phyloP scores from a whole-genome alignment of 257 asterid species.

The Solanum ossicruentum region DNA sequence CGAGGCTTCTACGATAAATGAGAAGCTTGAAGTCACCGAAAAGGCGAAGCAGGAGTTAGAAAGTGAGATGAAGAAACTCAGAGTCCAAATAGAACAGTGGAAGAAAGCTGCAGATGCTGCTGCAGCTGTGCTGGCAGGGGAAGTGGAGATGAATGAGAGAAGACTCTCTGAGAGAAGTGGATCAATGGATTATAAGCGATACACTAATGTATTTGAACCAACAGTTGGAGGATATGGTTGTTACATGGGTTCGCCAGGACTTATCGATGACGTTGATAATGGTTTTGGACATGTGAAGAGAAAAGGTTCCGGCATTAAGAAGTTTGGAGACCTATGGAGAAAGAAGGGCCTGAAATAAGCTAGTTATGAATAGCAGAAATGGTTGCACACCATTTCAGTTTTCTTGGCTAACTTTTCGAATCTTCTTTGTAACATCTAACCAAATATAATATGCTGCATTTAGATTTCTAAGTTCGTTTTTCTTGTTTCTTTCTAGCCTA shows the following conservation, averaged over 20 bases:
- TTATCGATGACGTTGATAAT: conserved; percentile 33
- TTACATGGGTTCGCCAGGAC: conserved; percentile 48
- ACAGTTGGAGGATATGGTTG: conserved; percentile 22
- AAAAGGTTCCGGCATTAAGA: conserved; percentile 51
- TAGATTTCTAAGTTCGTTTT: neutral
- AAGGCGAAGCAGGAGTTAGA: conserved; percentile 49
- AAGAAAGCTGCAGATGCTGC: conserved; percentile 97
- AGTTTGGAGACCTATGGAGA: conserved; percentile 85
- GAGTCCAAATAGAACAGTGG: conserved; percentile 87
- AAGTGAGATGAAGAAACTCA: conserved; percentile 69
- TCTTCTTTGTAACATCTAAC: neutral
- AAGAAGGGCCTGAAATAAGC: conserved; percentile 57
- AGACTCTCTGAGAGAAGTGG: conserved; percentile 80
- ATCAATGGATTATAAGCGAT: conserved; percentile 62
- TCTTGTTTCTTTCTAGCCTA: neutral
- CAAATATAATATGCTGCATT: neutral
- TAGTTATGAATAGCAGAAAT: neutral
- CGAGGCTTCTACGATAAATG: conserved; percentile 10
- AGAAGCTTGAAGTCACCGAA: conserved; percentile 40
- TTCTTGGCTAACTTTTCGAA: neutral
- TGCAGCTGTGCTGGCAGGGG: conserved; percentile 64
- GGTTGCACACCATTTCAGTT: conserved; percentile 32
- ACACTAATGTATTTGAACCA: conserved; percentile 23
- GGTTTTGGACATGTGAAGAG: conserved; percentile 56
- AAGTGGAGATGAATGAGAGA: conserved; percentile 40